Evolutionary conservation across 768 basidiomycete genomes (phyloP), one percentile per base, ranked within the genome.

Genomic region (Kwoniella botswanensis): DNA sequence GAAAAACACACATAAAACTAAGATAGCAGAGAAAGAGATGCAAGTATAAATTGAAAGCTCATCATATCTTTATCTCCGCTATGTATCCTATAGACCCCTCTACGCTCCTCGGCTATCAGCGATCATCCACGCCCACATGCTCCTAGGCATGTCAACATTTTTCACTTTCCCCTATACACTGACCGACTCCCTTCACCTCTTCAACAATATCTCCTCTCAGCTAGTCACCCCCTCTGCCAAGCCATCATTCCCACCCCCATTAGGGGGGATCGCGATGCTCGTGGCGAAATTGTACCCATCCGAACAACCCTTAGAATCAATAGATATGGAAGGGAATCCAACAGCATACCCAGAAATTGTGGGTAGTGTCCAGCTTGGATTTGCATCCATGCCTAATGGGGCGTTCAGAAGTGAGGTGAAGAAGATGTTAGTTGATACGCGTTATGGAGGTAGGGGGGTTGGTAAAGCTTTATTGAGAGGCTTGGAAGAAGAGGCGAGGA

Each of bases 371-470:
- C 67, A 69, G 21, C 41, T 69, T 18, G 60, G 52, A 2, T 69
- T 69, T 43, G 44, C 42, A 11, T 17, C 15, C n/a, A 69, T 46
- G 43, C 67, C 67, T 9, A 69, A 69, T 22, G 67, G 68, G 1
- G 68, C 52, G 17, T 55, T 41, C 61, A 22, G 68, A 24, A 54
- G 26, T 15, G 68, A 70, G 43, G 68, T 63, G 35, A 63, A 62
- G 53, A 63, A 70, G 41, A 41, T 63, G 53, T n/a, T 70, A 3
- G 67, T 69, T 21, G 67, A 69, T 58, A 29, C n/a, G 59, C 26
- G 67, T 18, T 69, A 69, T 69, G 44, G 41, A 4, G 53, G 67
- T 11, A 26, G 67, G 29, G 67, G 68, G 53, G 29, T 63, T 24
- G 68, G 61, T 15, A 70, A 57, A 46, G 29, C 15, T n/a, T 42